Conservation (phyloP, 371 early-diverging fungal species). For the Mortierella sp. region DNA sequence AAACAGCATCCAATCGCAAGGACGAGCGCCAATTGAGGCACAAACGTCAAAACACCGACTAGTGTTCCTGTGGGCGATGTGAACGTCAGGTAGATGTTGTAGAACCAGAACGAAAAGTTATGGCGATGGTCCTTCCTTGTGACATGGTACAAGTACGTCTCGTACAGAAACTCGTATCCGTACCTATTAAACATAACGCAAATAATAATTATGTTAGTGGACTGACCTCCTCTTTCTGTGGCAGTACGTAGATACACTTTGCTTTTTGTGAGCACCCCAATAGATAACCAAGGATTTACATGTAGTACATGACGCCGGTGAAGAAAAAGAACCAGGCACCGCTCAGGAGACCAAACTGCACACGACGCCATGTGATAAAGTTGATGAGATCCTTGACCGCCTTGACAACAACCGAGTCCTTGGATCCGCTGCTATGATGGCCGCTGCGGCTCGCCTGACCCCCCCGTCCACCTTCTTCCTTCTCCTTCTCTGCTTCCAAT, state of each 20-base stretch:
- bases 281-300: slow-evolving; percentile 54
- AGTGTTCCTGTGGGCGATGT: slow-evolving; percentile 61
- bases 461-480: not conserved
- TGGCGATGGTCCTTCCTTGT: slow-evolving; percentile 97
- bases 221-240: not conserved
- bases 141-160: slow-evolving; percentile 95
- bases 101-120: slow-evolving; percentile 98
- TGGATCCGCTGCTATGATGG: not conserved
- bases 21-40: slow-evolving; percentile 82
- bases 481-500: not conserved
- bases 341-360: slow-evolving; percentile 80
- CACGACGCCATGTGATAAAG: slow-evolving; percentile 69
- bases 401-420: slow-evolving; percentile 22
- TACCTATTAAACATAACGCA: slow-evolving; percentile 65
- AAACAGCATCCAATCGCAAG: slow-evolving; percentile 74
- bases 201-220: not conserved
- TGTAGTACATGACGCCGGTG: slow-evolving; percentile 80
- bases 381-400: slow-evolving; percentile 29
- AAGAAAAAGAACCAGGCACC: slow-evolving; percentile 79
- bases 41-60: slow-evolving; percentile 74
- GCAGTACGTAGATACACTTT: not conserved
- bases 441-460: slow-evolving; percentile 17
- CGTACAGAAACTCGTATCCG: slow-evolving; percentile 88
- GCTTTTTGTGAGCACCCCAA: not conserved
- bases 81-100: slow-evolving; percentile 89